A percentile compares a stretch with the other conserved stretches of the same genome.
phyloP scores from a whole-genome alignment of 768 basidiomycete genomes.

The Leccinum truebloodii region DNA sequence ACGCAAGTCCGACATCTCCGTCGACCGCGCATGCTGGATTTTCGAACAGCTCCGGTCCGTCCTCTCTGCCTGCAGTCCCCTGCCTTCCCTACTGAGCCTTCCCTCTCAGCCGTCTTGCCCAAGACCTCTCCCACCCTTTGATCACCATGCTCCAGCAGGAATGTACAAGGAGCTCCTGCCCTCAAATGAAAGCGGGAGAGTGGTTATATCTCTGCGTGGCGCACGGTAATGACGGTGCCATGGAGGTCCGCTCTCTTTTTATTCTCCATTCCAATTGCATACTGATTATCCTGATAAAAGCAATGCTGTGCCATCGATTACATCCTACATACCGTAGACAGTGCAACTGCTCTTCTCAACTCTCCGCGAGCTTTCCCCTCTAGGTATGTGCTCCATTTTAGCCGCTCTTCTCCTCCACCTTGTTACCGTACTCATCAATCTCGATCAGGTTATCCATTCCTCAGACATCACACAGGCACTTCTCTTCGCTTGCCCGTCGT shows the following conservation, averaged over 20 bases:
- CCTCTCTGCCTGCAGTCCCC: not conserved
- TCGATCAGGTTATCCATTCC: constrained; percentile 74
- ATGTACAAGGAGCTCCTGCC: constrained; percentile 84
- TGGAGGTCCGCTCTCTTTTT: constrained; percentile 59
- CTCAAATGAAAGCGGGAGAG: constrained; percentile 99
- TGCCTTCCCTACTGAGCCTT: constrained; percentile 3
- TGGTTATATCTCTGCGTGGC: constrained; percentile 97
- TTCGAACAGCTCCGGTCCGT: constrained; percentile 64
- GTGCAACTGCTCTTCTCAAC: constrained; percentile 88
- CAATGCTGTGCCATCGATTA: constrained; percentile 99
- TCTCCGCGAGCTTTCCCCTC: constrained; percentile 92
- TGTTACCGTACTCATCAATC: constrained; percentile 22
- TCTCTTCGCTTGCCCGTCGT: constrained; percentile 84
- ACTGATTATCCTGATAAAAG: constrained; percentile 37
- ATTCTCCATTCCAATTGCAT: constrained; percentile 8
- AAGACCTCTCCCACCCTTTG: constrained; percentile 83
- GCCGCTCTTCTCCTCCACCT: constrained; percentile 17
- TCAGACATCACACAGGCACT: constrained; percentile 79
- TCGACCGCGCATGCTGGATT: constrained; percentile 85
- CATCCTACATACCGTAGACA: constrained; percentile 89
- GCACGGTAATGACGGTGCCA: constrained; percentile 83
- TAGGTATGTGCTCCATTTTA: constrained; percentile 49
- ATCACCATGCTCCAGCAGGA: constrained; percentile 85
- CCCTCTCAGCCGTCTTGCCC: constrained; percentile 70
- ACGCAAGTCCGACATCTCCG: constrained; percentile 50